Percentiles rank a stretch among this genome's conserved stretches.
These are phyloP conservation scores for Starmera stellimalicola DNA, from an alignment of 1,139 yeast genomes.

Conservation along the genomic window DNA sequence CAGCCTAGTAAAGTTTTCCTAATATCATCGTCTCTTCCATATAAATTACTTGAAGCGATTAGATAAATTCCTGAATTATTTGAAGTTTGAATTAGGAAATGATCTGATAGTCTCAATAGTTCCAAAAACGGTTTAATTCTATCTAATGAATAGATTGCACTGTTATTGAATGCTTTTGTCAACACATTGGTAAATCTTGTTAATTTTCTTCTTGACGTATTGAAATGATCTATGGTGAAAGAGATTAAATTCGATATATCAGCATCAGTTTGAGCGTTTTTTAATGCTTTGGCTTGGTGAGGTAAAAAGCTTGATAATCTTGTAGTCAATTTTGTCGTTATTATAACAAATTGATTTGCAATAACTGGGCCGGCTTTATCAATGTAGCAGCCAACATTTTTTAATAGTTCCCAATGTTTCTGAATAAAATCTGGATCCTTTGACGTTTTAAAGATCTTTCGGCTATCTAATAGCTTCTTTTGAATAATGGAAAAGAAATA, in stretches of 20 bases:
- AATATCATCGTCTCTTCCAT: slow-evolving; percentile 27
- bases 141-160: slow-evolving; percentile 59
- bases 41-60: slow-evolving; percentile 27
- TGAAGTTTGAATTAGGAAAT: slow-evolving; percentile 72
- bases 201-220: slow-evolving; percentile 76
- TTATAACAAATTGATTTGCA: slow-evolving; percentile 62
- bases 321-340: slow-evolving; percentile 59
- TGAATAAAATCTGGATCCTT: slow-evolving; percentile 88
- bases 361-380: slow-evolving; percentile 83
- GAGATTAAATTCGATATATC: slow-evolving; percentile 76
- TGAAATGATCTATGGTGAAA: slow-evolving; percentile 76
- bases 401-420: slow-evolving; percentile 67
- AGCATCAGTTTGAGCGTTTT: slow-evolving; percentile 35
- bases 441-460: slow-evolving; percentile 70
- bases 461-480: slow-evolving; percentile 69
- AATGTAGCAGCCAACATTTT: slow-evolving; percentile 58
- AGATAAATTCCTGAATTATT: slow-evolving; percentile 50
- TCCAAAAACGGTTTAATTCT: slow-evolving; percentile 48
- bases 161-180: slow-evolving; percentile 66
- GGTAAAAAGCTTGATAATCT: slow-evolving; percentile 65
- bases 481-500: slow-evolving; percentile 65
- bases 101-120: slow-evolving; percentile 52
- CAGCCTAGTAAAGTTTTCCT: slow-evolving; percentile 24
- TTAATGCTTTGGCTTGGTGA: slow-evolving; percentile 62
- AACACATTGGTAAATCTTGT: slow-evolving; percentile 67